Percentiles rank a stretch among this genome's conserved stretches.
phyloP scores from a whole-genome alignment of 75 land plant genomes.

The Picea sitchensis region DNA sequence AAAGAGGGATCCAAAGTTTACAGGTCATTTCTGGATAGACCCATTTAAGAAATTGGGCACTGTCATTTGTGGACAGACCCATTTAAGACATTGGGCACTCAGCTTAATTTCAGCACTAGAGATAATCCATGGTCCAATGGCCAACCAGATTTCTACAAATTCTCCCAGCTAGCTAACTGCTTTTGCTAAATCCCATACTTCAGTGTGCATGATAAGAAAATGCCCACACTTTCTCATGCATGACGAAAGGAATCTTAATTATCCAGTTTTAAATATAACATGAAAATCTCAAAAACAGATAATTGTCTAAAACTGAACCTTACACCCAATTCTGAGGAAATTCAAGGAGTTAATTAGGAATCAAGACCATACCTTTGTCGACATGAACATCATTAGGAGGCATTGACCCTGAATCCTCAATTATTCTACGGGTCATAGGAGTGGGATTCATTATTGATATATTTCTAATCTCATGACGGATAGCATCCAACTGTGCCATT shows the following conservation, averaged over 20 bases:
- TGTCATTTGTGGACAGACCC: too few relatives aligned
- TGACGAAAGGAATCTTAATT: too few relatives aligned
- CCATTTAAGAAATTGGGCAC: too few relatives aligned
- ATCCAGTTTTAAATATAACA: background rate
- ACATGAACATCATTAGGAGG: background rate
- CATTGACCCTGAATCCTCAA: conserved; percentile 21
- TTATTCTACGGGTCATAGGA: conserved; percentile 46
- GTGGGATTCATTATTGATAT: conserved; percentile 78
- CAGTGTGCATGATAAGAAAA: background rate
- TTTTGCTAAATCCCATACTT: background rate
- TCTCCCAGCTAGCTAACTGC: background rate
- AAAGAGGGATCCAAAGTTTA: too few relatives aligned
- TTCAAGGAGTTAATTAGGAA: background rate
- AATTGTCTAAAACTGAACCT: background rate
- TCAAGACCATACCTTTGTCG: background rate
- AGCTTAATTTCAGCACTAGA: too few relatives aligned
- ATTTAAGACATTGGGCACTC: too few relatives aligned
- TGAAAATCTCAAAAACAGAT: background rate
- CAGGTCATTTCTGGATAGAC: too few relatives aligned
- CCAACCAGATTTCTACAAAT: background rate
- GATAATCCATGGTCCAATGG: too few relatives aligned
- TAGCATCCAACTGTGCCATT: conserved; percentile 88
- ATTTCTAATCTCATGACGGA: conserved; percentile 84
- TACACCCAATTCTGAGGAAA: background rate
- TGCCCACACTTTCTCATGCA: background rate